Base-by-base conservation (phyloP, 164 flowering plant genomes). In the grape (Vitis vinifera) region DNA sequence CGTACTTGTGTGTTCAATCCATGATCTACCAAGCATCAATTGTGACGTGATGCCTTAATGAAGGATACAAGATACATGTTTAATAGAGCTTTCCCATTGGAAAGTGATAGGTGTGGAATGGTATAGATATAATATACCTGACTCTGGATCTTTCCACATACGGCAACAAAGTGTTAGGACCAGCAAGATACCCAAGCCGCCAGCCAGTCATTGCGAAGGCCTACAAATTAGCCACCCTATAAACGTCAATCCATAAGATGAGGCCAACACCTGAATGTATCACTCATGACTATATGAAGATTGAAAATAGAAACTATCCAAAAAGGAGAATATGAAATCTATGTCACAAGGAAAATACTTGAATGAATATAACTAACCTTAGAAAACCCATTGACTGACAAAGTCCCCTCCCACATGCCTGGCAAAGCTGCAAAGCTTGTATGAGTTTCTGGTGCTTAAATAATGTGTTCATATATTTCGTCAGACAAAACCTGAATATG, bases 151-250 rank as follows among this genome's bases (percentile, higher is more conserved):
- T 93, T 95, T 52, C 79, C 82, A 73, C 96, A 93, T 17, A 97
- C 98, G 27, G 91, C 62, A 71, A 95, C 82, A 77, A 95, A 90
- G 79, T 93, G 94, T 71, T 85, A n/a, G 98, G 97, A 71, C 91
- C 99, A 75, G 98, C 98, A 78, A 93, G 50, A 80, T 95, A 95
- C 72, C 99, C 99, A 76, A 95, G 97, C 69, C 97, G 83, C 99
- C 98, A 95, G 58, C 98, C 99, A 73, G 97, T 93, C 99, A 95
- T 95, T 65, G 99, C 97, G 78, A 95, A 95, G 63, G 98, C 89
- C 98, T 94, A 67, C 56, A 83, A 66, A 68, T 10, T 27, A 11
- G 31, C 29, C 44, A 59, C 13, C 17, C 19, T 62, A n/a, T 16
- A 63, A 51, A 51, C 56, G 62, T 75, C 55, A 72, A 52, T 29